Evolutionary conservation across 768 basidiomycete species (phyloP).

Genomic region (Dictyophora rubrovolvata): DNA sequence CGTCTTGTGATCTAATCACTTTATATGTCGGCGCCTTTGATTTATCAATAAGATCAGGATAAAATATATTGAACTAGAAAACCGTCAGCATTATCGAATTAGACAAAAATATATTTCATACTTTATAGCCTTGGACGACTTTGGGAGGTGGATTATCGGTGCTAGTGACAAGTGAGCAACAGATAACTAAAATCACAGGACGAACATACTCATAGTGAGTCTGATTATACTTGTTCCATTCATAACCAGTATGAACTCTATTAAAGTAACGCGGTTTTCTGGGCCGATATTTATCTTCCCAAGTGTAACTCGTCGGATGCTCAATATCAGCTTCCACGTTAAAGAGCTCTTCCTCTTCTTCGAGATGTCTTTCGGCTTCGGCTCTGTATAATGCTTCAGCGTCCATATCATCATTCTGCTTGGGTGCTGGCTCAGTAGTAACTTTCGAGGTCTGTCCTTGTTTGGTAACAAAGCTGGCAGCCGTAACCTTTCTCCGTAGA

Average conservation of each 20-base stretch:
- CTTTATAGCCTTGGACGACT: slow-evolving; percentile 98
- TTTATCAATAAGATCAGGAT: slow-evolving; percentile 98
- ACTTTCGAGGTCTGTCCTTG: slow-evolving; percentile 46
- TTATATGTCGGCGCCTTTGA: slow-evolving; percentile 95
- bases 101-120: slow-evolving; percentile 18
- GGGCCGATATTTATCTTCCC: slow-evolving; percentile 98
- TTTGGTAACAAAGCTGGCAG: slow-evolving; percentile 83
- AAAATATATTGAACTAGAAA: slow-evolving; percentile 86
- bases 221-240: slow-evolving; percentile 99
- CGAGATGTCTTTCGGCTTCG: slow-evolving; percentile 85
- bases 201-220: slow-evolving; percentile 92
- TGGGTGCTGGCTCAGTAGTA: slow-evolving; percentile 19
- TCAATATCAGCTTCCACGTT: slow-evolving; percentile 84
- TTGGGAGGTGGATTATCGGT: slow-evolving; percentile 99
- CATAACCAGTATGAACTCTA: slow-evolving; percentile 96
- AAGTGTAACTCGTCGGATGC: slow-evolving; percentile 81
- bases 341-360: slow-evolving; percentile 94
- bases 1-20: slow-evolving; percentile 86
- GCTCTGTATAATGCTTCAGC: slow-evolving; percentile 87
- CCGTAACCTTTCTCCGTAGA: slow-evolving; percentile 71
- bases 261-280: slow-evolving; percentile 98
- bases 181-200: background rate
- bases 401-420: slow-evolving; percentile 63
- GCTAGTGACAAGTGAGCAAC: slow-evolving; percentile 32
- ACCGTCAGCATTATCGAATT: slow-evolving; percentile 11